These are phyloP conservation scores for Penicillium daleae DNA, from an alignment of 495 filamentous ascomycete species.

Conservation along the genomic window DNA sequence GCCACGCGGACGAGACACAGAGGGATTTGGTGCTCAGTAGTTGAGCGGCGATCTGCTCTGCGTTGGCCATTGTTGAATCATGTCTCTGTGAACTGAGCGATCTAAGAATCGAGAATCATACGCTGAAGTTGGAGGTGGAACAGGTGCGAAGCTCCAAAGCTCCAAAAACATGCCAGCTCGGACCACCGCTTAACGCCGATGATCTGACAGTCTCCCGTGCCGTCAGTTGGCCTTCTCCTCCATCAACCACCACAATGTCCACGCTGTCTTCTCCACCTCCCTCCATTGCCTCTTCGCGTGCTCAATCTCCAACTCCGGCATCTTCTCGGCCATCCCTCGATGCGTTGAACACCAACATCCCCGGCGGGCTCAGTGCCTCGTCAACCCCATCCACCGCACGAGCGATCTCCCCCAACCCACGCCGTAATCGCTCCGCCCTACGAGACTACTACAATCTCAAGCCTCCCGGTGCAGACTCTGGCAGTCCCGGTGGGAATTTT, in stretches of 20 bases:
- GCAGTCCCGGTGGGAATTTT: slow-evolving; percentile 17
- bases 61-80: slow-evolving; percentile 37
- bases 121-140: background rate
- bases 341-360: slow-evolving; percentile 49
- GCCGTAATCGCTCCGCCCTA: slow-evolving; percentile 78
- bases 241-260: slow-evolving; percentile 60
- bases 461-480: slow-evolving; percentile 44
- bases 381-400: slow-evolving; percentile 50
- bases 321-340: slow-evolving; percentile 77
- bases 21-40: slow-evolving; percentile 49
- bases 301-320: slow-evolving; percentile 59
- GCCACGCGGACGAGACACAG: slow-evolving; percentile 46
- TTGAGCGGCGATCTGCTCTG: slow-evolving; percentile 48
- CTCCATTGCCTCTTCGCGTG: slow-evolving; percentile 70
- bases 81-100: background rate
- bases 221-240: slow-evolving; percentile 12
- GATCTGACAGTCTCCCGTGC: slow-evolving; percentile 16
- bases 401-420: slow-evolving; percentile 53
- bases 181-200: slow-evolving; percentile 38
- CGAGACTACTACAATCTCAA: slow-evolving; percentile 94
- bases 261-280: slow-evolving; percentile 74
- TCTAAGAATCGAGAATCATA: background rate
- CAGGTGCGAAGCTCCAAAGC: background rate
- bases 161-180: slow-evolving; percentile 25
- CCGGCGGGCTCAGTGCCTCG: slow-evolving; percentile 54